Base-by-base conservation (phyloP, 352 stramenopile species). In the Phytophthora tentaculata region DNA sequence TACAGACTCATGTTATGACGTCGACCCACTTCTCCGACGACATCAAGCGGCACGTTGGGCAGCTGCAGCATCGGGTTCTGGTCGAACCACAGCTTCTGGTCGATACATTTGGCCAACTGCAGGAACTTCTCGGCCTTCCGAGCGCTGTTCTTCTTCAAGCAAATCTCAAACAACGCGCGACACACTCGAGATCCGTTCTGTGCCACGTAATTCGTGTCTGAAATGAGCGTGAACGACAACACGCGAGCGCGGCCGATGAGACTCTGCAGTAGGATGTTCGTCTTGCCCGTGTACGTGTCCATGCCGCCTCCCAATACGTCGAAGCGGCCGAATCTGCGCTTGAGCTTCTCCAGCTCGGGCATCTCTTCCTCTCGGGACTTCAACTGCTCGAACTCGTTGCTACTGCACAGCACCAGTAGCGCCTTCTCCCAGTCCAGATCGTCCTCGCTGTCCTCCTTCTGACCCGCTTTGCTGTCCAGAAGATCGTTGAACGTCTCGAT, bases 181-280 rank as follows among this genome's bases (percentile, higher is more conserved):
- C 97, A 96, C 26, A 99, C 97, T 50, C 98, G 90, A 35, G 95
- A 97, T 9, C 97, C 98, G 73, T 99, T 99, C 55, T 99, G 97
- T 17, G 96, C 97, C 6, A 99, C 97, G 81, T 99, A 99, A 66
- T 99, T 99, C 3, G 95, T 99, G 82, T 99, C 98, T 9, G 95
- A 99, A 60, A 99, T 98, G 2, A 99, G 78, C 16, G 98, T 99
- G 64, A 99, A 99, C 56, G 88, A 96, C 13, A 85, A 93, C n/a
- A 99, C 80, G 43, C 90, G 77, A 39, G 89, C 83, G 69, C 84
- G 76, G 19, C 77, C 76, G 45, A 94, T 83, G 22, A 94, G 51
- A 56, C 76, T 71, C 50, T 99, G 98, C 45, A 99, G 75, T 39
- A 99, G 81, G 20, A 99, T 91, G 73, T 97, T 98, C 56, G 92